These are phyloP conservation scores for Tetrahymena malaccensis DNA, from an alignment of 73 alveolate genomes.

Conservation along the genomic window DNA sequence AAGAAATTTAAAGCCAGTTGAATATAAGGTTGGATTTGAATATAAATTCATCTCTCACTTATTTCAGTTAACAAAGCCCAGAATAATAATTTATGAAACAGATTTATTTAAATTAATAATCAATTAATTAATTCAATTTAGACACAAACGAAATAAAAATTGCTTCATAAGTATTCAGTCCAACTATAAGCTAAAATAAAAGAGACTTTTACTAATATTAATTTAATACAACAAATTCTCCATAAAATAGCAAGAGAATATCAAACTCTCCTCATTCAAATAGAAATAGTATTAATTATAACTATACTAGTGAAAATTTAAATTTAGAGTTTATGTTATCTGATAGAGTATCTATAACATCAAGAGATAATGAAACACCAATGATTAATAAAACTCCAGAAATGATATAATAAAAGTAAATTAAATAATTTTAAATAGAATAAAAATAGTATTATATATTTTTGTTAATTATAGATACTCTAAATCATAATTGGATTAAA, in stretches of 20 bases:
- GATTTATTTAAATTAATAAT: not conserved
- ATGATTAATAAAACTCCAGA: not conserved
- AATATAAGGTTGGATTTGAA: not conserved
- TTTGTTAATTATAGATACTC: not conserved
- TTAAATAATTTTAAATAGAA: no score
- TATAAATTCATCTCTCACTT: not conserved
- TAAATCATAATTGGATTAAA: not conserved
- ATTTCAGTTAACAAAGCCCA: not conserved
- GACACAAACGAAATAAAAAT: not conserved
- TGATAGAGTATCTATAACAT: not conserved
- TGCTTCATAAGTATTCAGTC: not conserved
- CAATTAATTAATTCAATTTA: no score
- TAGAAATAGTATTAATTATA: not conserved
- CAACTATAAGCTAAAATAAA: not conserved
- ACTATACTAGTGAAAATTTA: not conserved
- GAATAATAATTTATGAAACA: not conserved
- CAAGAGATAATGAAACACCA: not conserved
- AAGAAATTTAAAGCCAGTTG: not conserved
- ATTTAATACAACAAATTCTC: not conserved
- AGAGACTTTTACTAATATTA: no score
- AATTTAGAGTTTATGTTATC: not conserved
- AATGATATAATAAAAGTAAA: not conserved
- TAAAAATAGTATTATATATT: no score
- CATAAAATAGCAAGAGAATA: no score
- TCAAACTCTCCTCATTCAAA: not conserved